Conservation (phyloP, 2,329 filamentous ascomycete genomes). For the Bertia moriformis region DNA sequence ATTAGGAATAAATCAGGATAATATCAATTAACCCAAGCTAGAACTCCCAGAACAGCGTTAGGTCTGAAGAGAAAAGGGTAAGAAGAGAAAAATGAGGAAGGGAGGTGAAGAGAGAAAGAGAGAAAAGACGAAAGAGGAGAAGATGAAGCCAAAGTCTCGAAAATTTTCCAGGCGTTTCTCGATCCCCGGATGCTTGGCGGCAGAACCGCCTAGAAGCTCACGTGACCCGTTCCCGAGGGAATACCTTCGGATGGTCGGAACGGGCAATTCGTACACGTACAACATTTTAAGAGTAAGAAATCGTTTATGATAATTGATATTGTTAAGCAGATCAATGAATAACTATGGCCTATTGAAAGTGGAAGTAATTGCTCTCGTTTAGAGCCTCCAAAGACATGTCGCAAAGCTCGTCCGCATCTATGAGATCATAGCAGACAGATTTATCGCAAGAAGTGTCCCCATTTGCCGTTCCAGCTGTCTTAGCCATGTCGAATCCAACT, state of each 20-base stretch:
- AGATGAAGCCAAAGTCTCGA: conserved; percentile 5
- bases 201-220: not conserved
- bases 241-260: not conserved
- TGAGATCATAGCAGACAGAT: too few relatives aligned
- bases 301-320: too few relatives aligned
- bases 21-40: conserved; percentile 3
- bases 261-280: not conserved
- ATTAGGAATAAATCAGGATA: conserved; percentile 2
- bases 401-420: too few relatives aligned
- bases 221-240: not conserved
- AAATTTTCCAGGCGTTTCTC: conserved; percentile 1
- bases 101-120: conserved; percentile 5
- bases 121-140: conserved; percentile 8
- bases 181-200: conserved; percentile 1
- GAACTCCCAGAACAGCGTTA: conserved; percentile 2
- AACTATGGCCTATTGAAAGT: too few relatives aligned
- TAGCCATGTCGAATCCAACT: too few relatives aligned
- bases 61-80: conserved; percentile 3
- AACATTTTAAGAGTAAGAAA: too few relatives aligned
- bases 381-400: too few relatives aligned
- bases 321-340: too few relatives aligned
- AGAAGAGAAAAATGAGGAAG: not conserved
- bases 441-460: too few relatives aligned
- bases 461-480: too few relatives aligned
- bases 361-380: too few relatives aligned